Evolutionary conservation across 257 asterid species (phyloP).

Genomic region (Solanum neorickii): DNA sequence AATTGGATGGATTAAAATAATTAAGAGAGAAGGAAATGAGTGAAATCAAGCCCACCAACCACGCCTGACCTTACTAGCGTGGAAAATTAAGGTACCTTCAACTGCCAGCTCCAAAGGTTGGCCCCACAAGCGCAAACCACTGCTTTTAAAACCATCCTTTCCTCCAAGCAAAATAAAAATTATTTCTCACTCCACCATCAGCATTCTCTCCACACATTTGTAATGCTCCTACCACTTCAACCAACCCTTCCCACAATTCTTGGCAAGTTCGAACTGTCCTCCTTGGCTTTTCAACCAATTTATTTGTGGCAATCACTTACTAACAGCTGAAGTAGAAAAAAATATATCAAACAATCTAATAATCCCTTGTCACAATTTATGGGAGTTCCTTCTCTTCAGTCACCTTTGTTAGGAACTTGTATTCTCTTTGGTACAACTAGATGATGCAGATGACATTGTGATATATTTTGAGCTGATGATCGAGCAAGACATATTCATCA

Average conservation of each 20-base stretch:
- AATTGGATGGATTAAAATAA: background rate
- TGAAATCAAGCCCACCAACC: background rate
- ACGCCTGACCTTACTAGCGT: background rate
- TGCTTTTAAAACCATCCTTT: background rate
- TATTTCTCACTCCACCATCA: background rate
- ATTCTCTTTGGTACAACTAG: background rate
- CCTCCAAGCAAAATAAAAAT: background rate
- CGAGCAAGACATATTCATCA: background rate
- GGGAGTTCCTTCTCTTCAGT: background rate
- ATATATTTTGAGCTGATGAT: background rate
- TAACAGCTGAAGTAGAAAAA: background rate
- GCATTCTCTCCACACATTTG: background rate
- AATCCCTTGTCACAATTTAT: background rate
- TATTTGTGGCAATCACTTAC: background rate
- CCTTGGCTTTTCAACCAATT: background rate
- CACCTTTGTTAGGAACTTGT: background rate
- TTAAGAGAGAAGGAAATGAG: background rate
- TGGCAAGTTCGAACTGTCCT: background rate
- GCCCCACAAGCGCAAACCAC: background rate
- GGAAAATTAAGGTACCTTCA: background rate
- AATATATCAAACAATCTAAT: background rate
- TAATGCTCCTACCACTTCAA: background rate
- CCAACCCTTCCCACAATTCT: background rate
- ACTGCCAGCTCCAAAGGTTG: background rate
- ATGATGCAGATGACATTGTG: background rate